Evolutionary conservation across 345 rosid species (phyloP).

Genomic region (Anastatica hierochuntica): DNA sequence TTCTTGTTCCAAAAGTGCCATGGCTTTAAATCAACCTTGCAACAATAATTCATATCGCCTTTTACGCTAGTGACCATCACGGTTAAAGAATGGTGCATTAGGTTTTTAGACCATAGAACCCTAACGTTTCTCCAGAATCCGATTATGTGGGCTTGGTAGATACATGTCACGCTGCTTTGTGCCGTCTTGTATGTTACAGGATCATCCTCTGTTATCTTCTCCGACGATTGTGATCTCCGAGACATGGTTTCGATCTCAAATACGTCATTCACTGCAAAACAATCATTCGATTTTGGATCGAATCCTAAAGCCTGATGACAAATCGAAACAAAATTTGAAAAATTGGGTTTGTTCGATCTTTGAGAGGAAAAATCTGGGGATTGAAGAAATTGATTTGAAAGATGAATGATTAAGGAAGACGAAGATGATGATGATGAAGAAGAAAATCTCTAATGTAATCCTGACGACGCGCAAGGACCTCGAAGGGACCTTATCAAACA

Average conservation of each 20-base stretch:
- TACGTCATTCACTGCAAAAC: too few species aligned
- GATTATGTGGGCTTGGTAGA: constrained; percentile 53
- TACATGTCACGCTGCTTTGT: constrained; percentile 62
- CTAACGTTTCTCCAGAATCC: constrained; percentile 56
- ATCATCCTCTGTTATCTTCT: constrained; percentile 48
- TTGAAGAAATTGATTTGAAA: too few species aligned
- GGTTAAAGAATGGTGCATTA: constrained; percentile 53
- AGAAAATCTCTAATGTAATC: too few species aligned
- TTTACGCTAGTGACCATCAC: constrained; percentile 44
- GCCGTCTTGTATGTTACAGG: constrained; percentile 38
- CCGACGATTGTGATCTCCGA: constrained; percentile 9
- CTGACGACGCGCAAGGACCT: too few species aligned
- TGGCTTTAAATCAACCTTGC: constrained; percentile 71
- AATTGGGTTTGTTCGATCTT: too few species aligned
- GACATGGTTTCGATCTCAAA: constrained; percentile 7
- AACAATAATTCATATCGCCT: constrained; percentile 37
- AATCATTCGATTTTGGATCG: too few species aligned
- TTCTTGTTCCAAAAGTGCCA: constrained; percentile 82
- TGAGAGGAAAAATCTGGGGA: too few species aligned
- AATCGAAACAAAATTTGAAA: too few species aligned
- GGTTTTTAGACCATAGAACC: constrained; percentile 57
- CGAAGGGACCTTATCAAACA: too few species aligned
- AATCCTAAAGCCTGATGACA: too few species aligned
- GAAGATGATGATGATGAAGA: too few species aligned
- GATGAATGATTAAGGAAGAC: too few species aligned